A percentile compares a stretch with the other conserved stretches of the same genome.
These are phyloP conservation scores for Podospora bellae-mahoneyi DNA, from an alignment of 495 filamentous ascomycete species.

Conservation along the genomic window DNA sequence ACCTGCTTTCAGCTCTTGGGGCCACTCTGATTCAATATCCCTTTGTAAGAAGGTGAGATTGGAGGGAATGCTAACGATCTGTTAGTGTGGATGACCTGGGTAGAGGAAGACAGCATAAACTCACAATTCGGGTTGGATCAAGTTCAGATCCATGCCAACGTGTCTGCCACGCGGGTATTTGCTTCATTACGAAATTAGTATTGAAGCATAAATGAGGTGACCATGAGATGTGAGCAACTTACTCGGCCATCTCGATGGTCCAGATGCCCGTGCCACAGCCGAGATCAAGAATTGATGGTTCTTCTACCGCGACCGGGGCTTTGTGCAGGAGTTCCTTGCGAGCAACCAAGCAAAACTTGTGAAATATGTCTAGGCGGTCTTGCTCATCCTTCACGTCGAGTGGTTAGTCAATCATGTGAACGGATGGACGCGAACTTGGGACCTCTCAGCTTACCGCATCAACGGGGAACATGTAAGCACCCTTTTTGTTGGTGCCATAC, in stretches of 20 bases:
- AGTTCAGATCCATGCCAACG: constrained; percentile 58
- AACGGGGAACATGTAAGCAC: constrained; percentile 60
- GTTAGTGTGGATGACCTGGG: constrained; percentile 2
- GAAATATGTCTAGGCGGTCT: constrained; percentile 74
- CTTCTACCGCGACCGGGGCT: constrained; percentile 46
- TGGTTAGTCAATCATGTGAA: constrained; percentile 19
- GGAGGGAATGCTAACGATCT: constrained; percentile 58
- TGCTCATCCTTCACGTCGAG: constrained; percentile 52
- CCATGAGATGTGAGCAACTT: constrained; percentile 32
- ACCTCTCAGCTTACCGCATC: constrained; percentile 50
- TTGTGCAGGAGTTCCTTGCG: constrained; percentile 56
- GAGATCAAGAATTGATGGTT: constrained; percentile 66
- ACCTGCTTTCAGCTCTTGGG: constrained; percentile 57
- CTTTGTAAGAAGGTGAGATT: constrained; percentile 66
- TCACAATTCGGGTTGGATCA: constrained; percentile 74
- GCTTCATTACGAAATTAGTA: constrained; percentile 9
- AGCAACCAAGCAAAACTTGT: constrained; percentile 68
- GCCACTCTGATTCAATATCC: constrained; percentile 82
- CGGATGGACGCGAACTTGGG: neutral
- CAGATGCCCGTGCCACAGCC: constrained; percentile 91
- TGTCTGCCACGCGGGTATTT: constrained; percentile 23
- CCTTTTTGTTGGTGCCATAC: constrained; percentile 55
- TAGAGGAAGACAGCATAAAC: constrained; percentile 13
- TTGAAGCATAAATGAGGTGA: constrained; percentile 19
- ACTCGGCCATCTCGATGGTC: constrained; percentile 84